Percentiles rank a stretch among this genome's conserved stretches.
phyloP scores from a whole-genome alignment of 306 rosid species.

The Sechiopsis laciniata region DNA sequence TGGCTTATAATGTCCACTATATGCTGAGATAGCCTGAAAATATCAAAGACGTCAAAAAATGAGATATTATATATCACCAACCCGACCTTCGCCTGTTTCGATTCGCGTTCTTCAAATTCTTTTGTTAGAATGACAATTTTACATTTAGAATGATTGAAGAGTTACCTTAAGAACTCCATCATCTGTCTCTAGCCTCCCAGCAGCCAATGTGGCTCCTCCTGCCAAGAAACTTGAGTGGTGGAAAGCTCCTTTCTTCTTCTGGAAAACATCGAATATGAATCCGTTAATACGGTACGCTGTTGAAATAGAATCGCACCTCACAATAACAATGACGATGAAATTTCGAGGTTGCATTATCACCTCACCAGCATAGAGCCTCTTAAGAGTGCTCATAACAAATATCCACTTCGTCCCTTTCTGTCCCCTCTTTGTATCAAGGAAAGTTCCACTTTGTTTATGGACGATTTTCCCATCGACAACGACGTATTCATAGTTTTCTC shows the following conservation, averaged over 20 bases:
- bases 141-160: background rate
- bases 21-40: constrained; percentile 79
- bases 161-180: constrained; percentile 70
- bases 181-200: constrained; percentile 75
- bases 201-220: constrained; percentile 84
- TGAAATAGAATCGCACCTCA: background rate
- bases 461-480: constrained; percentile 50
- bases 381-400: constrained; percentile 85
- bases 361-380: constrained; percentile 83
- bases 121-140: background rate
- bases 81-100: background rate
- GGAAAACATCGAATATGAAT: constrained; percentile 10
- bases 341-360: constrained; percentile 38
- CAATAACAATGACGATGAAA: background rate
- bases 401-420: constrained; percentile 63
- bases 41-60: constrained; percentile 20
- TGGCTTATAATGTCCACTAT: constrained; percentile 95
- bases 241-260: constrained; percentile 84
- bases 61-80: background rate
- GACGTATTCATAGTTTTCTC: constrained; percentile 53
- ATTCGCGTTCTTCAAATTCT: background rate
- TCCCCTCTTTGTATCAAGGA: constrained; percentile 50
- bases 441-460: constrained; percentile 49
- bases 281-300: background rate
- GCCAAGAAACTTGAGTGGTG: constrained; percentile 96